Evolutionary conservation across 305 asterid genomes (phyloP).

Genomic region (Fraxinus velutina): DNA sequence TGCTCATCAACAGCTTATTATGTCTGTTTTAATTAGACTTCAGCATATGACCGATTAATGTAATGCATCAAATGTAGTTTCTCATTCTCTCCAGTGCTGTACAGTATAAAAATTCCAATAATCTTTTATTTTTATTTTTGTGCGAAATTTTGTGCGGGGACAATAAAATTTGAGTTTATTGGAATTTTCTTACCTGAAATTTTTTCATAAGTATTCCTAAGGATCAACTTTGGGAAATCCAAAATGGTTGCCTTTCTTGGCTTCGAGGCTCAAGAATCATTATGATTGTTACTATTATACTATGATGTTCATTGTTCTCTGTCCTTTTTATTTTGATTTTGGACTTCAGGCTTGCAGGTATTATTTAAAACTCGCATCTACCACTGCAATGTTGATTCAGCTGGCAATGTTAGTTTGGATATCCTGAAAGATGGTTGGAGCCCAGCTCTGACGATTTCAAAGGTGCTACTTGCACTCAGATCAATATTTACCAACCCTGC

Average conservation of each 20-base stretch:
- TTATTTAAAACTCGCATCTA: conserved; percentile 84
- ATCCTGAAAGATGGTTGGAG: conserved; percentile 94
- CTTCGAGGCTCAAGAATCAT: not conserved
- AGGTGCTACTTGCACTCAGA: conserved; percentile 71
- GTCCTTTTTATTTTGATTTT: conserved; percentile 27
- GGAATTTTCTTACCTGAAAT: not conserved
- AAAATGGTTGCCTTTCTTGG: not conserved
- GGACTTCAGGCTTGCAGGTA: conserved; percentile 68
- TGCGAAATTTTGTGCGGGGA: not conserved
- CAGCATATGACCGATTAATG: not conserved
- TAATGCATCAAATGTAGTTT: not conserved
- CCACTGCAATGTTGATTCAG: conserved; percentile 80
- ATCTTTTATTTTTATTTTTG: not conserved
- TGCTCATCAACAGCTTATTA: not conserved
- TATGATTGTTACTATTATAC: not conserved
- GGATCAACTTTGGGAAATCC: not conserved
- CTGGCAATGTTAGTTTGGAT: conserved; percentile 75
- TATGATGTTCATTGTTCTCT: not conserved
- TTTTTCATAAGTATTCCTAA: not conserved
- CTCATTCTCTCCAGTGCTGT: not conserved
- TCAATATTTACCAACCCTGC: conserved; percentile 77
- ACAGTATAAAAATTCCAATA: not conserved
- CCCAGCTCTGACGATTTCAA: conserved; percentile 89
- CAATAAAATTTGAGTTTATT: not conserved
- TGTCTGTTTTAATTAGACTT: not conserved